Conservation (phyloP, 1,139 yeast genomes). For the Yamadazyma aaseri region DNA sequence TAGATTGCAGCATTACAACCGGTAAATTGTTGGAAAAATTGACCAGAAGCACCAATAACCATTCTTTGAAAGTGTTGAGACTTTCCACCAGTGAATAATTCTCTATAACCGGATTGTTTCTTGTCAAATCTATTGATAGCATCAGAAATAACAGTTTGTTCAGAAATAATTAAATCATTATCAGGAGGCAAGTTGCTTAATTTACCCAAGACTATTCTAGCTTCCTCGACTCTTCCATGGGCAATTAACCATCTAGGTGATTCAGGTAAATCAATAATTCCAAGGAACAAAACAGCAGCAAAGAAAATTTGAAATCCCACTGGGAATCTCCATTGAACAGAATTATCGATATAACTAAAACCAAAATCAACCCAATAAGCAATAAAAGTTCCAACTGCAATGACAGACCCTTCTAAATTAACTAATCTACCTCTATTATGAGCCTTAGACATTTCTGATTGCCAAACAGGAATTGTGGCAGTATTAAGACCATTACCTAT, state of each 20-base stretch:
- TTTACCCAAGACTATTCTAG: constrained; percentile 40
- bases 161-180: constrained; percentile 48
- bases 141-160: constrained; percentile 40
- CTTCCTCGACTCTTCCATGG: constrained; percentile 51
- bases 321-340: constrained; percentile 49
- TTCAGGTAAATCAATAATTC: constrained; percentile 52
- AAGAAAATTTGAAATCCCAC: constrained; percentile 46
- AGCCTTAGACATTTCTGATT: constrained; percentile 74
- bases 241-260: constrained; percentile 75
- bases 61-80: constrained; percentile 56
- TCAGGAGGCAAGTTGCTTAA: constrained; percentile 36
- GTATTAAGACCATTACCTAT: constrained; percentile 77
- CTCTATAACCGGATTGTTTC: constrained; percentile 42
- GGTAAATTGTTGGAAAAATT: constrained; percentile 55
- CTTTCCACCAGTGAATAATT: constrained; percentile 58
- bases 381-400: constrained; percentile 68
- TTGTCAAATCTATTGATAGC: constrained; percentile 41
- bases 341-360: constrained; percentile 47
- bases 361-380: constrained; percentile 84
- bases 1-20: constrained; percentile 72
- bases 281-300: constrained; percentile 34
- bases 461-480: constrained; percentile 80
- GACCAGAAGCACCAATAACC: constrained; percentile 61
- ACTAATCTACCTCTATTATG: constrained; percentile 72
- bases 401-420: constrained; percentile 66